Percentiles rank a stretch among this genome's conserved stretches.
phyloP scores from a whole-genome alignment of 2,329 filamentous ascomycete genomes.

The Thermothelomyces thermophilus region DNA sequence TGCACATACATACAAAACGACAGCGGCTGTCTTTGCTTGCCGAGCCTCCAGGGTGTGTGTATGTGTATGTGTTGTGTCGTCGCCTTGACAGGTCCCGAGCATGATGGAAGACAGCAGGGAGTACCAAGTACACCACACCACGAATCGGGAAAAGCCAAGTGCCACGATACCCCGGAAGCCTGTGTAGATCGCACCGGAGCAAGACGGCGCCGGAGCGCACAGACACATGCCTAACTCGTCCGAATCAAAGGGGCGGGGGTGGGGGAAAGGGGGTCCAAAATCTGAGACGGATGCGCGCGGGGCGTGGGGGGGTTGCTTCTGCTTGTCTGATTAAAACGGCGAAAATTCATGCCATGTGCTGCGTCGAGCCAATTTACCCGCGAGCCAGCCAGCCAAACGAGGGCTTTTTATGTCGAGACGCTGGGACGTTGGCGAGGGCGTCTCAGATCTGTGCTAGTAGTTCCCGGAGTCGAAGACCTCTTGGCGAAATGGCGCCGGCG shows the following conservation, averaged over 20 bases:
- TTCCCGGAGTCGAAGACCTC: neutral
- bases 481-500: neutral
- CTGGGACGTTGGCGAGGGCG: neutral
- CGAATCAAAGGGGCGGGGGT: neutral
- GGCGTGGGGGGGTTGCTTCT: neutral
- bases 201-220: slow-evolving; percentile 13
- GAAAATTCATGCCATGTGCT: neutral
- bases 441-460: neutral
- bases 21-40: no score
- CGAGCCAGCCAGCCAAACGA: neutral
- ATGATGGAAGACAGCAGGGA: no score
- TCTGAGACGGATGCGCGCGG: slow-evolving; percentile 6
- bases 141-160: no score
- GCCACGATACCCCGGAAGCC: slow-evolving; percentile 7
- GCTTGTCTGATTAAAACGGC: neutral
- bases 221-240: slow-evolving; percentile 7
- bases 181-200: slow-evolving; percentile 17
- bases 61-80: no score
- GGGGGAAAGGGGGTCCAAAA: no score
- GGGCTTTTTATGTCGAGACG: neutral
- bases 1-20: no score
- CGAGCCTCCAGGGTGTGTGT: no score
- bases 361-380: no score
- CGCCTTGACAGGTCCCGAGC: no score
- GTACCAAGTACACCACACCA: no score